Evolutionary conservation across 371 early-diverging fungal species (phyloP).

Genomic region (Mortierella sp.): DNA sequence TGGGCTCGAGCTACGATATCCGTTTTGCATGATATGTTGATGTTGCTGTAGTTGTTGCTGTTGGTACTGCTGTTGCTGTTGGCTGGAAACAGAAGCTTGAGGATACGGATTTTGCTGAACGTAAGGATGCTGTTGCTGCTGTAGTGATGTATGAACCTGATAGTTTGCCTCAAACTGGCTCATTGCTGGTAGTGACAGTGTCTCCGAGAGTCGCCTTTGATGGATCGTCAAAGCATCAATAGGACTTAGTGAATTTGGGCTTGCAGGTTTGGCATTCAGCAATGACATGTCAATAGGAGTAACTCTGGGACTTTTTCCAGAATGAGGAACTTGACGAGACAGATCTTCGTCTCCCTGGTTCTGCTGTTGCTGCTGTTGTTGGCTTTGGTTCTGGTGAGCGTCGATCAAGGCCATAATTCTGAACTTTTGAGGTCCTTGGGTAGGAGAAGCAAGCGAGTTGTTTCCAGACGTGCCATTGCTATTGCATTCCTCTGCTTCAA

Average conservation of each 20-base stretch:
- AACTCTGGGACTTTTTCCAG: constrained; percentile 12
- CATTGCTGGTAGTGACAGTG: constrained; percentile 17
- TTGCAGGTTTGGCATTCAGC: constrained; percentile 11
- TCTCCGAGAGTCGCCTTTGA: constrained; percentile 38
- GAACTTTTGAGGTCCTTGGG: constrained; percentile 50
- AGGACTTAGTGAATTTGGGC: constrained; percentile 43
- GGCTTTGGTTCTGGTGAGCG: constrained; percentile 44
- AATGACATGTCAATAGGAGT: constrained; percentile 16
- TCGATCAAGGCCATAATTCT: constrained; percentile 53
- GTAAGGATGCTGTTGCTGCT: constrained; percentile 19
- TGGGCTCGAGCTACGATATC: constrained; percentile 38
- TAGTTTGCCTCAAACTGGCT: constrained; percentile 3
- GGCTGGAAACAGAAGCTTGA: constrained; percentile 1
- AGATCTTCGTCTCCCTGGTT: constrained; percentile 19
- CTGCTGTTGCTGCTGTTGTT: constrained; percentile 25
- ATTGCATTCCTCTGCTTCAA: constrained; percentile 25
- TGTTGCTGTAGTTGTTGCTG: constrained; percentile 33
- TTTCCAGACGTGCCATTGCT: constrained; percentile 7
- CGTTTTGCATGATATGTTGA: constrained; percentile 19
- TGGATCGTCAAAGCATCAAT: constrained; percentile 25
- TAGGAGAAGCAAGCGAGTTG: constrained; percentile 20
- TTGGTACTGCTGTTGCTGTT: constrained; percentile 27
- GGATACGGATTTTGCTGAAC: constrained; percentile 19
- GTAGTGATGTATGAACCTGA: constrained; percentile 12
- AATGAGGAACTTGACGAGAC: background rate